Evolutionary conservation across 2,329 filamentous ascomycete genomes (phyloP).

Genomic region (Cryphonectria naterciae): DNA sequence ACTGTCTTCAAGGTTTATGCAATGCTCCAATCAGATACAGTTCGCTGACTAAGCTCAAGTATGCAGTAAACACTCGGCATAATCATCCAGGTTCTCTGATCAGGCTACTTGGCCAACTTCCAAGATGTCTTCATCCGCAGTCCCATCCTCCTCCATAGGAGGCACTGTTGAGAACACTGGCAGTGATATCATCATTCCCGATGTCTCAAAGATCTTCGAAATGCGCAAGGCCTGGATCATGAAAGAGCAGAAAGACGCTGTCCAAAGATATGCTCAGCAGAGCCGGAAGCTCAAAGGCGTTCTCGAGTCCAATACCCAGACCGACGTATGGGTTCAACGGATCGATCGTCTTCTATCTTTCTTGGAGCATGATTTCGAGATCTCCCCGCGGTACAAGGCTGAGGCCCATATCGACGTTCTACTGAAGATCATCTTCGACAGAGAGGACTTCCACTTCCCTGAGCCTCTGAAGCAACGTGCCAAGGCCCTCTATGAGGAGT

Average conservation of each 20-base stretch:
- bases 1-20: neutral
- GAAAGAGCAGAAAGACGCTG: neutral
- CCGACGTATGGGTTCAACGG: neutral
- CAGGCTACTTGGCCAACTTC: neutral
- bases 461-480: constrained; percentile 17
- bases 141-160: neutral
- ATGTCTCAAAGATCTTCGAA: neutral
- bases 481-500: constrained; percentile 14
- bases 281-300: neutral
- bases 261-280: neutral
- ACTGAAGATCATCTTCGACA: neutral
- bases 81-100: neutral
- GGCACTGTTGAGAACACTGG: neutral
- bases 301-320: neutral
- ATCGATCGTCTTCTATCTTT: neutral
- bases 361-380: constrained; percentile 15
- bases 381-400: neutral
- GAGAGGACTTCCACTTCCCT: constrained; percentile 5
- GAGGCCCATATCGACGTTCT: neutral
- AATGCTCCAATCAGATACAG: neutral
- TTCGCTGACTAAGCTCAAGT: neutral
- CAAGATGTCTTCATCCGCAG: neutral
- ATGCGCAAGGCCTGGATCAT: constrained; percentile 2
- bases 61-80: neutral
- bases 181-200: neutral